Percentiles rank a stretch among this genome's conserved stretches.
Conservation (phyloP, 257 asterid genomes). For the Echites panduratus region DNA sequence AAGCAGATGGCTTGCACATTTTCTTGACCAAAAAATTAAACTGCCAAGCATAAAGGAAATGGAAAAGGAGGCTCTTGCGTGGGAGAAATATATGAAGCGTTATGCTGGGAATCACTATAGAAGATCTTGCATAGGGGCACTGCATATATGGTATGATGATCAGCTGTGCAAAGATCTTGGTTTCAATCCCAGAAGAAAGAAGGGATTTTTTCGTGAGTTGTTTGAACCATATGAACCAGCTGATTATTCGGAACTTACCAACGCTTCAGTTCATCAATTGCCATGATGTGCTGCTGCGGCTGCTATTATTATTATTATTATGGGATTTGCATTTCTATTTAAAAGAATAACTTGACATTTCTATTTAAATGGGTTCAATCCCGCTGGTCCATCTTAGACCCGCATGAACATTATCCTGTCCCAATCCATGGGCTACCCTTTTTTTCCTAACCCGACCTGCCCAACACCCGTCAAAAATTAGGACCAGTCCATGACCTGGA, state of each 20-base stretch:
- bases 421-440: too few relatives aligned
- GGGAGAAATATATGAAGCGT: constrained; percentile 29
- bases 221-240: constrained; percentile 41
- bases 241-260: constrained; percentile 32
- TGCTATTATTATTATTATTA: too few relatives aligned
- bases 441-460: too few relatives aligned
- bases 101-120: constrained; percentile 17
- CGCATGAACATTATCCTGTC: too few relatives aligned
- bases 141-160: constrained; percentile 55
- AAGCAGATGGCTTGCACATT: constrained; percentile 29
- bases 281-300: too few relatives aligned
- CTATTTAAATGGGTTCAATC: too few relatives aligned
- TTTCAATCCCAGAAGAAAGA: constrained; percentile 52
- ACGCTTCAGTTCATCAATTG: too few relatives aligned
- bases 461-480: too few relatives aligned
- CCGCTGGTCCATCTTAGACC: too few relatives aligned
- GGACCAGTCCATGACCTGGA: too few relatives aligned
- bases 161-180: constrained; percentile 57
- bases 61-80: constrained; percentile 23
- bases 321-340: not conserved
- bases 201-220: constrained; percentile 36
- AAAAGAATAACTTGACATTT: too few relatives aligned
- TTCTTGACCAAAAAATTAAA: constrained; percentile 23
- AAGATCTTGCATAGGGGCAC: constrained; percentile 39
- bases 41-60: constrained; percentile 28